Evolutionary conservation across 805 yeast genomes (phyloP), one percentile per base, ranked within the genome.

Genomic region (Myxozyma geophila): DNA sequence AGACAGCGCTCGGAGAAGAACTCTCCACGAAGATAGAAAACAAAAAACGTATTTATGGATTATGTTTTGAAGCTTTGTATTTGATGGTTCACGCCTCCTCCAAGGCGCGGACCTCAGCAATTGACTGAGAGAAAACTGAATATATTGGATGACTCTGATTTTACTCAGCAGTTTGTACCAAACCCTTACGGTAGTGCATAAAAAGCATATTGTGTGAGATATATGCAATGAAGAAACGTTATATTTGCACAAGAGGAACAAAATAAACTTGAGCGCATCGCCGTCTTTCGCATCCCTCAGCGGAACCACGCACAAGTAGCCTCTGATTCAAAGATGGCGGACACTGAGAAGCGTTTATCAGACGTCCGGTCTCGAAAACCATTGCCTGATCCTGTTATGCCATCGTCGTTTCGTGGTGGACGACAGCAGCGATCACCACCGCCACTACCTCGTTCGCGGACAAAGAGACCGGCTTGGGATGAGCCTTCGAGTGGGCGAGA

Each of bases 381-480:
- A 39, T 17, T 44, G 21, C 52, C 51, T 40, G 57, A 53, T 40
- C 39, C 57, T 8, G 48, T 12, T 41, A 48, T 41, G 13, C 57
- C 57, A 23, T 28, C 39, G 2, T 40, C 47, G 19, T 37, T 28
- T 7, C n/a, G 46, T 44, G 23, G 52, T 41, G 35, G 52, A n/a
- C 35, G 52, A 39, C 44, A 13, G 52, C 36, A 19, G 15, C 48
- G 40, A 7, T 53, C 57, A 15, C 57, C 57, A n/a, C 17, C 46
- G 8, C 52, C 52, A 52, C 52, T 52, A 35, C 52, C 51, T 35
- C 51, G 44, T 10, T 19, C 40, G 28, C 28, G 59, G 17, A 36
- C 59, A n/a, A 47, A 55, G 35, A 41, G 59, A 36, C 59, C 59
- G 10, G 59, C 59, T 23, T 55, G 59, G 59, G 59, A 44, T n/a